Conservation (phyloP, 768 basidiomycete species). For the Galerina marginata region DNA sequence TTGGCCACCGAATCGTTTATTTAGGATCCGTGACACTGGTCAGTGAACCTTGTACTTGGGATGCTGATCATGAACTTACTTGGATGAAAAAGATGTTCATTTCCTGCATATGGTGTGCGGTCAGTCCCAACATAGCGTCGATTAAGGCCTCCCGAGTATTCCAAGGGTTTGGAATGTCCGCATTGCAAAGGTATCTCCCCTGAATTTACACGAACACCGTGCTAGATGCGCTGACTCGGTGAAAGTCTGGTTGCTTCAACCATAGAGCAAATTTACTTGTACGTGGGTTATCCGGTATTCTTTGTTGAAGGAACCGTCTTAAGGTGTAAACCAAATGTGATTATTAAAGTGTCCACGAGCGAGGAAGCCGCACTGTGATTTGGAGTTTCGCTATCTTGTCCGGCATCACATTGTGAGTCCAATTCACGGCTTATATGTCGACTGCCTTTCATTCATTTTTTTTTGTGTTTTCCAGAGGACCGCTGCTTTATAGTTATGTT, state of each 20-base stretch:
- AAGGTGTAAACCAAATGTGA: too few relatives aligned
- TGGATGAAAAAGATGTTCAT: constrained; percentile 42
- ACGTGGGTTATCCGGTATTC: not conserved
- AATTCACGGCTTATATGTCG: not conserved
- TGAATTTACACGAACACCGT: not conserved
- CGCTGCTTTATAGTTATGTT: constrained; percentile 53
- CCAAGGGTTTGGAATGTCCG: constrained; percentile 53
- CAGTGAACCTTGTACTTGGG: not conserved
- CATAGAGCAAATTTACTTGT: constrained; percentile 50
- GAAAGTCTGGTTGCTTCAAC: constrained; percentile 46
- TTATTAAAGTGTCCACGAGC: constrained; percentile 42
- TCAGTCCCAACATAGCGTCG: constrained; percentile 45
- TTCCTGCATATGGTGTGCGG: constrained; percentile 50
- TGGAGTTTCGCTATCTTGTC: constrained; percentile 52
- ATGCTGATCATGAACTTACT: not conserved
- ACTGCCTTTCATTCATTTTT: not conserved
- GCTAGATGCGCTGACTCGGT: not conserved
- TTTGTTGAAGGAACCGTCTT: too few relatives aligned
- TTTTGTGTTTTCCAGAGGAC: constrained; percentile 32
- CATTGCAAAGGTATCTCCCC: constrained; percentile 40
- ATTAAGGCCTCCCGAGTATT: constrained; percentile 49
- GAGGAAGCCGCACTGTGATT: constrained; percentile 46
- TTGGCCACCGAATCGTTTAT: constrained; percentile 51
- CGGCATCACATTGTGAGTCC: constrained; percentile 44
- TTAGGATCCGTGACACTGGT: constrained; percentile 45